Base-by-base conservation (phyloP, 768 basidiomycete genomes). In the Pleurotus tuber-regium region DNA sequence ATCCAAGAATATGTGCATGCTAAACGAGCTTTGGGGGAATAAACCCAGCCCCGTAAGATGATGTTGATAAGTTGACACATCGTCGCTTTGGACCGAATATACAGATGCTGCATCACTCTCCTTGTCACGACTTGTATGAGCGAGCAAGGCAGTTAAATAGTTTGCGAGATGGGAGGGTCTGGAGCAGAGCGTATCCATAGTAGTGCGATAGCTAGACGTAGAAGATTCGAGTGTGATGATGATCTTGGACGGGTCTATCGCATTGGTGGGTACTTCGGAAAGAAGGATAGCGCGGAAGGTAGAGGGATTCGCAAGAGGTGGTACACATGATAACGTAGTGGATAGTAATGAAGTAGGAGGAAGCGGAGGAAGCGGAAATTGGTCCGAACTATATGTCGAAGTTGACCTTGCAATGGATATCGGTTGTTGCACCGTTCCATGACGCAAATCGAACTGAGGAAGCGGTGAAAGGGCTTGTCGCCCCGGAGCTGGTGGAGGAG, bases 151-250 rank as follows among this genome's bases (percentile, higher is more conserved):
- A 1, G 61, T 63, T n/a, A 87, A 55, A 59, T 82, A 86, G n/a
- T 60, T 70, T 0, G 86, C 75, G 11, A 92, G 75, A 55, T 79
- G 70, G 0, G 89, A 91, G 0, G 84, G 79, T 3, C 86, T 80
- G 10, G 89, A 88, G 2, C 71, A 74, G 40, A 92, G 64, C 3
- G 90, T 88, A 16, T 72, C 70, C 47, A 89, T 65, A 0, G 85
- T 86, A 3, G 89, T 89, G 52, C 79, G 78, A 60, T 81, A 77
- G 0, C 83, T 82, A 25, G 70, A 60, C 0, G 87, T 87, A 57
- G 80, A 83, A 12, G 90, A 90, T 66, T 92, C 89, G 40, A 92
- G 57, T 2, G 82, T 81, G 43, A 92, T 76, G 43, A 92, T 80
- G 28, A 83, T 68, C 57, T 82, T 82, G 8, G 79, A 76, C 8